Evolutionary conservation across 768 basidiomycete genomes (phyloP), one percentile per base, ranked within the genome.

Genomic region (Agaricus sinodeliciosus): DNA sequence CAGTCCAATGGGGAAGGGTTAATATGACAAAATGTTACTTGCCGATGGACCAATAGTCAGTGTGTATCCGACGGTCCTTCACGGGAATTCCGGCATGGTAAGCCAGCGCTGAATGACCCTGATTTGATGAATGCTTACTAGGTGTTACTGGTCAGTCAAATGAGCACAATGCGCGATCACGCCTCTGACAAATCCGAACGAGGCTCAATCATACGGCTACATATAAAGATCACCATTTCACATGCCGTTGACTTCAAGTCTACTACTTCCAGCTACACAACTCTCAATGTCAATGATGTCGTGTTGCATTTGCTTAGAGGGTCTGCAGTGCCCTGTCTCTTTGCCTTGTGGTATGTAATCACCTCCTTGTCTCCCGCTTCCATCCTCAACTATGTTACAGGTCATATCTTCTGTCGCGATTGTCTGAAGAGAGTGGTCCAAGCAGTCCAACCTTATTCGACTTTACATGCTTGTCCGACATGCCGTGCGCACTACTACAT

Each of bases 321-420:
- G 65, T 6, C 63, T 80, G 48, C 77, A 76, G 28, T 72, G 63
- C 27, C 85, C 85, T 1, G 79, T 82, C 3, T 76, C 76, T 9
- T 59, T 84, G 0, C 83, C 84, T 37, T 87, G 85, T 63, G 84
- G 85, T 86, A 59, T 49, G 79, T 62, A 13, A 27, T 41, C 26
- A 55, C 19, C 28, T 8, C 7, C 31, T 11, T 31, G 7, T 31
- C 7, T 18, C 41, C 26, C 49, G 42, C 12, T 34, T 19, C 27
- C 36, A 25, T 39, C 39, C 34, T 16, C 37, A 49, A 19, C 15
- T 27, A 13, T 47, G 43, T 50, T 9, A 27, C n/a, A 70, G 85
- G 85, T 12, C 84, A 87, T 59, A 68, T 86, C 37, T 85, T 84
- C 62, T 86, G 85, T 64, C 71, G 74, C 49, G 71, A 74, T 42